These are phyloP conservation scores for Cryptosporidium viatorum DNA, from an alignment of 169 alveolate genomes.

Conservation along the genomic window DNA sequence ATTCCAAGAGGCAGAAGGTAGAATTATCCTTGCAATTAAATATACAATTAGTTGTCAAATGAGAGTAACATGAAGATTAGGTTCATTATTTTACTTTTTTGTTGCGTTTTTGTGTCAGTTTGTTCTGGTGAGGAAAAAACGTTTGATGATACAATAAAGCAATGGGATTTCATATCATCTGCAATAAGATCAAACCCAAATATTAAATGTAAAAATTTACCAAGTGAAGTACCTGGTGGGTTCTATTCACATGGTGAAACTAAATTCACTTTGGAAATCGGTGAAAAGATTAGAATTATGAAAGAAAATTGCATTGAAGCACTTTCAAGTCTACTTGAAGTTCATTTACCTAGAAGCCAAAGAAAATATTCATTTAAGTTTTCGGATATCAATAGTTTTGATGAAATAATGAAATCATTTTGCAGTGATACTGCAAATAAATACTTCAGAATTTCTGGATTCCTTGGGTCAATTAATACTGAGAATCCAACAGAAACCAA, in stretches of 20 bases:
- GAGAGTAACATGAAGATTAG: constrained; percentile 44
- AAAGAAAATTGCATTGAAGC: constrained; percentile 49
- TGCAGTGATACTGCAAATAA: constrained; percentile 6
- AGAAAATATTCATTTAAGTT: constrained; percentile 36
- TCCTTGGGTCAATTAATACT: neutral
- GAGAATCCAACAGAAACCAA: neutral
- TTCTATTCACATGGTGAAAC: constrained; percentile 56
- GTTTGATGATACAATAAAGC: constrained; percentile 7
- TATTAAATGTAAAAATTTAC: constrained; percentile 39
- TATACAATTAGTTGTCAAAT: neutral
- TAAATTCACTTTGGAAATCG: neutral
- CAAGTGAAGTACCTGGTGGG: constrained; percentile 22
- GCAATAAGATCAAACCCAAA: constrained; percentile 16
- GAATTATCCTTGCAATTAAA: neutral
- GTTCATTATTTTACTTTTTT: constrained; percentile 22
- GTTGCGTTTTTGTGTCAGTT: neutral
- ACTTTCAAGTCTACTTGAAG: constrained; percentile 30
- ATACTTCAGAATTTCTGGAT: neutral
- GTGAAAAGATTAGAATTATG: constrained; percentile 17
- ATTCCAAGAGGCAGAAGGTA: neutral
- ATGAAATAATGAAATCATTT: neutral
- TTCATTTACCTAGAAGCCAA: constrained; percentile 54
- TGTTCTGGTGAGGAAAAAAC: neutral
- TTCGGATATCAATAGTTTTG: constrained; percentile 1
- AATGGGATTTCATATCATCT: constrained; percentile 32